Percentiles rank a stretch among this genome's conserved stretches.
Evolutionary conservation across 2,329 filamentous ascomycete genomes (phyloP).

Genomic region (Thelonectria discophora): DNA sequence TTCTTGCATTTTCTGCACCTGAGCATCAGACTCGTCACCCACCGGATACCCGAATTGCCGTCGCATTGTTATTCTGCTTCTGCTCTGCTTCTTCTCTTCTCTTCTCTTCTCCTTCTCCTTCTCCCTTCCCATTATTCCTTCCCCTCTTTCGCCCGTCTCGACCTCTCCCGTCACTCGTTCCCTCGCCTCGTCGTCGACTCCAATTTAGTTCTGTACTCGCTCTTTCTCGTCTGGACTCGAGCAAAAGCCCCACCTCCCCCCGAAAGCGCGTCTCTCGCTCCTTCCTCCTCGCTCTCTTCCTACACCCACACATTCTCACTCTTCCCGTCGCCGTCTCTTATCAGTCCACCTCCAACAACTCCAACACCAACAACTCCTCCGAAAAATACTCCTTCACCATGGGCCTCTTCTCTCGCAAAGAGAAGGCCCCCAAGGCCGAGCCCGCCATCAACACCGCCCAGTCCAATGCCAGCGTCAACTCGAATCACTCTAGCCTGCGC

Average conservation of each 20-base stretch:
- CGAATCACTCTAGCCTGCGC: slow-evolving; percentile 56
- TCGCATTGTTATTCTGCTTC: background rate
- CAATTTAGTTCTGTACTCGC: no score
- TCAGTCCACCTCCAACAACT: slow-evolving; percentile 30
- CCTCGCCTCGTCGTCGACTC: no score
- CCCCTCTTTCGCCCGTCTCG: background rate
- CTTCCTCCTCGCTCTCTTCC: slow-evolving; percentile 11
- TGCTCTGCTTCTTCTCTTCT: slow-evolving; percentile 29
- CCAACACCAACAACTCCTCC: no score
- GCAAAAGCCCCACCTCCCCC: slow-evolving; percentile 33
- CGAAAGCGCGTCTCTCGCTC: slow-evolving; percentile 27
- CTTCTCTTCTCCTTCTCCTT: slow-evolving; percentile 32
- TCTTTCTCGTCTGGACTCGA: slow-evolving; percentile 21
- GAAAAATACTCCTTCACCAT: slow-evolving; percentile 47
- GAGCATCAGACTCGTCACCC: slow-evolving; percentile 22
- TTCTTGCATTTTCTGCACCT: slow-evolving; percentile 7
- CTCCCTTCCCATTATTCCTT: slow-evolving; percentile 27
- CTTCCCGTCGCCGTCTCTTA: slow-evolving; percentile 20
- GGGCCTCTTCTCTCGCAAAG: slow-evolving; percentile 66
- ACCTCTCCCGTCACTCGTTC: no score
- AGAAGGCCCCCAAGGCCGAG: slow-evolving; percentile 58
- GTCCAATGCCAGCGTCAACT: slow-evolving; percentile 62
- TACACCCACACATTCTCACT: no score
- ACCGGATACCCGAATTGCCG: slow-evolving; percentile 14
- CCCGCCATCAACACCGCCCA: slow-evolving; percentile 54